Percentiles rank a stretch among this genome's conserved stretches.
Evolutionary conservation across 2,329 filamentous ascomycete genomes (phyloP).

Genomic region (Cadophora luteo-olivacea): DNA sequence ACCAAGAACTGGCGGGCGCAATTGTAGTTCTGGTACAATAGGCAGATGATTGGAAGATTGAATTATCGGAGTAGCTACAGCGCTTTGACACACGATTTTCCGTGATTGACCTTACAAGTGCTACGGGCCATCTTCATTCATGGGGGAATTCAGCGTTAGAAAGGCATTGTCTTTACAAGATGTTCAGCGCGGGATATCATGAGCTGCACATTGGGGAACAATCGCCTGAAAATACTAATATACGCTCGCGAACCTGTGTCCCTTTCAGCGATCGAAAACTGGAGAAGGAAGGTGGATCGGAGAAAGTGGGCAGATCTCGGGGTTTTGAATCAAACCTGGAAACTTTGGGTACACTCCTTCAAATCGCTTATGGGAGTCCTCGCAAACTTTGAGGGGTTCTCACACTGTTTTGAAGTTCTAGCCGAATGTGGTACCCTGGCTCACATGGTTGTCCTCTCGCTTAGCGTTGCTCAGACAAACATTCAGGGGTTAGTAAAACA

Average conservation of each 20-base stretch:
- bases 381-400: slow-evolving; percentile 11
- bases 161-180: too few relatives aligned
- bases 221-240: background rate
- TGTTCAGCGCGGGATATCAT: too few relatives aligned
- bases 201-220: too few relatives aligned
- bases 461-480: slow-evolving; percentile 5
- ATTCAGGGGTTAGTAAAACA: slow-evolving; percentile 8
- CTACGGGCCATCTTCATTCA: background rate
- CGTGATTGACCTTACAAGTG: background rate
- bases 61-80: background rate
- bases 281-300: background rate
- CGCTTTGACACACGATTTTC: background rate
- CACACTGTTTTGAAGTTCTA: background rate
- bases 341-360: background rate
- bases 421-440: too few relatives aligned
- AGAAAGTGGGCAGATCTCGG: background rate
- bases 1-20: background rate
- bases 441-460: slow-evolving; percentile 6
- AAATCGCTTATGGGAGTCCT: background rate
- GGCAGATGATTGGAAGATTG: background rate
- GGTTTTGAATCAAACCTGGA: background rate
- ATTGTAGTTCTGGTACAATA: background rate
- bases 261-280: background rate
- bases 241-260: background rate
- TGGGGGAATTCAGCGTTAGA: background rate